phyloP scores from a whole-genome alignment of 805 yeast genomes.

The Komagataella mondaviorum region DNA sequence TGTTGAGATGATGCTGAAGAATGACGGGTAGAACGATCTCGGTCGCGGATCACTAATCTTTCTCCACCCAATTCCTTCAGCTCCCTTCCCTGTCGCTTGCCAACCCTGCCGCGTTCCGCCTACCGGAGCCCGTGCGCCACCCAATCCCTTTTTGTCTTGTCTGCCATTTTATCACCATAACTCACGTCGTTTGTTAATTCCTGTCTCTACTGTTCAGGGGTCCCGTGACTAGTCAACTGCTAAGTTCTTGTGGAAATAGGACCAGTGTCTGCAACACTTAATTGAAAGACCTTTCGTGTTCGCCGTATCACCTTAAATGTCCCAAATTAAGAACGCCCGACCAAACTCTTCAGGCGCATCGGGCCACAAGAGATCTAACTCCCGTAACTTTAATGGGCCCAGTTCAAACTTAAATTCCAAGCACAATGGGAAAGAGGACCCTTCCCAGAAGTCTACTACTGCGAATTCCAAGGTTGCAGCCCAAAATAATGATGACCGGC shows the following conservation, averaged over 20 bases:
- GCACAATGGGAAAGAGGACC: background rate
- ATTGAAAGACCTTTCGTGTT: background rate
- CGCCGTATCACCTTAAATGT: background rate
- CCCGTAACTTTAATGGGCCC: background rate
- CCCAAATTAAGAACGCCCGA: background rate
- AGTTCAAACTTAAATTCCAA: background rate
- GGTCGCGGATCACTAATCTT: background rate
- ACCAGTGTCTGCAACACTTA: background rate
- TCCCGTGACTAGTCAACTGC: background rate
- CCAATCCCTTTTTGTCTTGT: background rate
- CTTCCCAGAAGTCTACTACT: background rate
- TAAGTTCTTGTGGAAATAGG: background rate
- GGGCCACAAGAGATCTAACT: background rate
- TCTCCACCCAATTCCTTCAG: background rate
- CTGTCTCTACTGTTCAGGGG: background rate
- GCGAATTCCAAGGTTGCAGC: slow-evolving; percentile 4
- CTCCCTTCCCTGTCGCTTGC: background rate
- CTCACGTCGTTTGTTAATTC: background rate
- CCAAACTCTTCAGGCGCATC: background rate
- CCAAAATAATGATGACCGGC: slow-evolving; percentile 36
- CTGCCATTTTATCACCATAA: background rate
- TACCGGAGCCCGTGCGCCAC: background rate
- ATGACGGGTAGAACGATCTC: background rate
- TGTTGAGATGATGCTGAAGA: background rate
- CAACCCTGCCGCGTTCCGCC: background rate